Conservation (phyloP, 805 yeast genomes). For the Schwanniomyces vanrijiae region DNA sequence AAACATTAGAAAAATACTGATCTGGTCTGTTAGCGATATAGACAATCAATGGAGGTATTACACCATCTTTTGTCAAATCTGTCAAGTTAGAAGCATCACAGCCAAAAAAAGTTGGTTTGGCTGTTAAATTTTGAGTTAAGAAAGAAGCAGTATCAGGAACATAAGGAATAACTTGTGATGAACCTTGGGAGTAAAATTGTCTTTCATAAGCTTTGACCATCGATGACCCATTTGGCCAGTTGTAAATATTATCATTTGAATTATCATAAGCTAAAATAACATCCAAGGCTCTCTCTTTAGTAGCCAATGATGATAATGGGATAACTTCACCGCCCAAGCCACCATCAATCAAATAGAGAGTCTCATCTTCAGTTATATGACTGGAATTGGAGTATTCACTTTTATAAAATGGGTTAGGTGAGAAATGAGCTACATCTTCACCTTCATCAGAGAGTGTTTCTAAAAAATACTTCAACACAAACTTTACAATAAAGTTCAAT, state of each 20-base stretch:
- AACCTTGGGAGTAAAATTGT: slow-evolving; percentile 34
- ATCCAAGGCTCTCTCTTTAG: slow-evolving; percentile 35
- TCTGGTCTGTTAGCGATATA: slow-evolving; percentile 41
- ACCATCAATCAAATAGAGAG: slow-evolving; percentile 39
- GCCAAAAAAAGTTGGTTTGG: slow-evolving; percentile 43
- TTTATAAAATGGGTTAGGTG: slow-evolving; percentile 38
- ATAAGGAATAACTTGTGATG: slow-evolving; percentile 32
- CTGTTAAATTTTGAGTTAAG: slow-evolving; percentile 31
- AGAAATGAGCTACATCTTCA: slow-evolving; percentile 33
- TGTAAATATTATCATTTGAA: slow-evolving; percentile 22
- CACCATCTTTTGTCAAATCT: slow-evolving; percentile 34
- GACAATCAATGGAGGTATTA: slow-evolving; percentile 37
- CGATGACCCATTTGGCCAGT: slow-evolving; percentile 37
- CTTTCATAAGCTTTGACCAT: slow-evolving; percentile 32
- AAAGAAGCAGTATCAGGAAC: slow-evolving; percentile 37
- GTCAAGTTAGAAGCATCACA: slow-evolving; percentile 39
- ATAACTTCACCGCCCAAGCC: slow-evolving; percentile 39
- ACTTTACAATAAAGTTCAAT: slow-evolving; percentile 24
- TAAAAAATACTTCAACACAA: slow-evolving; percentile 23
- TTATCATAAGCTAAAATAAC: slow-evolving; percentile 39
- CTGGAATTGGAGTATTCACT: slow-evolving; percentile 28
- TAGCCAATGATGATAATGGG: slow-evolving; percentile 33
- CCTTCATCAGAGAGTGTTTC: slow-evolving; percentile 19
- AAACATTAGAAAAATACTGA: slow-evolving; percentile 31
- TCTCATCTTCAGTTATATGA: slow-evolving; percentile 25